A percentile compares a stretch with the other conserved stretches of the same genome.
phyloP scores from a whole-genome alignment of 2,329 filamentous ascomycete genomes.

The Trichoderma asperellum region DNA sequence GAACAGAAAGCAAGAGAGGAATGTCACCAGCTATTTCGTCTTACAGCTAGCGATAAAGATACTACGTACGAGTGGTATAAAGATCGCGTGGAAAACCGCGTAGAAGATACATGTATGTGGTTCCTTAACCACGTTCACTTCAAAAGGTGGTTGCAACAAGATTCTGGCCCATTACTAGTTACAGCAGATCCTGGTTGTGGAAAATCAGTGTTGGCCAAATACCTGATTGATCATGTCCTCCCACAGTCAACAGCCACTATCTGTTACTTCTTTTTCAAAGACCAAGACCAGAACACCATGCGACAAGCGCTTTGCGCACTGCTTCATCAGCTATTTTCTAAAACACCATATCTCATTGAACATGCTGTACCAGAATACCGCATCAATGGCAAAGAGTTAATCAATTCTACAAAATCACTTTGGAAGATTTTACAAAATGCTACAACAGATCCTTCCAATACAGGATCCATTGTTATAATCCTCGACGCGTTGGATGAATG shows the following conservation, averaged over 20 bases:
- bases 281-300: conserved; percentile 43
- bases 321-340: conserved; percentile 45
- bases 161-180: conserved; percentile 41
- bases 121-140: conserved; percentile 40
- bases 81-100: conserved; percentile 18
- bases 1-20: background rate
- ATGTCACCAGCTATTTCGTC: conserved; percentile 31
- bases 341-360: conserved; percentile 39
- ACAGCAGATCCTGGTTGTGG: conserved; percentile 47
- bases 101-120: conserved; percentile 41
- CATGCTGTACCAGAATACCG: conserved; percentile 39
- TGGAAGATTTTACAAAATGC: conserved; percentile 43
- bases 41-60: conserved; percentile 16
- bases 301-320: conserved; percentile 45
- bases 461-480: conserved; percentile 42
- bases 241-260: conserved; percentile 33
- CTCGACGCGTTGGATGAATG: conserved; percentile 46
- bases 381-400: conserved; percentile 37
- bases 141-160: conserved; percentile 37
- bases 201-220: conserved; percentile 45
- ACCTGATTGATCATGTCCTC: conserved; percentile 40
- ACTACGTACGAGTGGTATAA: conserved; percentile 41
- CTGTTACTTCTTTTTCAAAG: conserved; percentile 52
- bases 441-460: conserved; percentile 32
- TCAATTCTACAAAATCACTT: conserved; percentile 34